These are phyloP conservation scores for Neurospora sp. DNA, from an alignment of 495 filamentous ascomycete species.

Conservation along the genomic window DNA sequence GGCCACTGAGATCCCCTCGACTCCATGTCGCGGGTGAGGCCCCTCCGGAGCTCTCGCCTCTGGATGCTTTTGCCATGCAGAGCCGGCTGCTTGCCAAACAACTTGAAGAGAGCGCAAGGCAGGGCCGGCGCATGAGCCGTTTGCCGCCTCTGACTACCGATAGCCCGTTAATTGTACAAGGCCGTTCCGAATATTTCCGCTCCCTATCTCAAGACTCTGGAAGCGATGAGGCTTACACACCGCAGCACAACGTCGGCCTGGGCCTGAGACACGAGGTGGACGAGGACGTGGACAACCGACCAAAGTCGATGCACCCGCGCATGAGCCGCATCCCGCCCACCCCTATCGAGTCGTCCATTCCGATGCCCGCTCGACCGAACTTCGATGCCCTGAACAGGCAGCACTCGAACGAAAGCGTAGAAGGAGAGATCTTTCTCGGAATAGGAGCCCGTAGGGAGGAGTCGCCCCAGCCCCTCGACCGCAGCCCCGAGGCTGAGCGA, in stretches of 20 bases:
- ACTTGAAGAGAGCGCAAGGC: conserved; percentile 63
- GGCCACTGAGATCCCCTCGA: conserved; percentile 54
- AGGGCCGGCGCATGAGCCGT: conserved; percentile 67
- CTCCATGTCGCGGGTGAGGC: conserved; percentile 77
- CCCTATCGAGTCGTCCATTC: conserved; percentile 34
- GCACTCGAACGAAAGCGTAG: conserved; percentile 19
- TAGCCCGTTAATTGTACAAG: conserved; percentile 52
- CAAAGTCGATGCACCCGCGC: conserved; percentile 62
- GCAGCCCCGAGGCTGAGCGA: conserved; percentile 1
- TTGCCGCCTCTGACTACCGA: conserved; percentile 74
- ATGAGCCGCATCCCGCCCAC: conserved; percentile 54
- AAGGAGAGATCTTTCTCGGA: conserved; percentile 25
- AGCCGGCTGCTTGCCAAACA: conserved; percentile 79
- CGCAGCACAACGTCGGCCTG: conserved; percentile 26
- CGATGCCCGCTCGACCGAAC: conserved; percentile 28
- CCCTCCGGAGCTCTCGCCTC: conserved; percentile 82
- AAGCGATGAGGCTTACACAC: conserved; percentile 24
- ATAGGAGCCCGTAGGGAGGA: conserved; percentile 34
- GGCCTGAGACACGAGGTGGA: conserved; percentile 49
- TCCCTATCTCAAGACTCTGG: conserved; percentile 41
- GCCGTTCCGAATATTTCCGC: conserved; percentile 65
- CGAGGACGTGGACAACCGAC: conserved; percentile 42
- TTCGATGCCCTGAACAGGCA: conserved; percentile 21
- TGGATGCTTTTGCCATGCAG: conserved; percentile 88
- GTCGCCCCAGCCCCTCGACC: conserved; percentile 29